phyloP scores from a whole-genome alignment of 768 basidiomycete species.

The Amyloporia xantha region DNA sequence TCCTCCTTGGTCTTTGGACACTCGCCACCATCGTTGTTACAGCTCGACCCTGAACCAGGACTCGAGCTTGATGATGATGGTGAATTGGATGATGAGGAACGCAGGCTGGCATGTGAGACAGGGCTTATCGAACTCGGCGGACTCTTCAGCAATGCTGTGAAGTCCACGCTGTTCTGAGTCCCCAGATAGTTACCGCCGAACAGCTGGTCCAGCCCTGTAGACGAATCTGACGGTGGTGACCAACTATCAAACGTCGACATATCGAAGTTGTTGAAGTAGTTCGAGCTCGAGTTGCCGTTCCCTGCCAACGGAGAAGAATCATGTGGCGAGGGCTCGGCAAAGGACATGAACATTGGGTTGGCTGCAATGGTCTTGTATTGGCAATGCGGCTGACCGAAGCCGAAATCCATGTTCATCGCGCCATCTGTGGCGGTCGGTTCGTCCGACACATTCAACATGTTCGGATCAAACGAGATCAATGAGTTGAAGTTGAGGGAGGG shows the following conservation, averaged over 20 bases:
- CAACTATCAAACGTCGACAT: conserved; percentile 15
- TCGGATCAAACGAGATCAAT: conserved; percentile 63
- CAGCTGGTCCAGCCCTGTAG: conserved; percentile 37
- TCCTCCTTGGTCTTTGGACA: conserved; percentile 56
- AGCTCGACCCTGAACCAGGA: conserved; percentile 5
- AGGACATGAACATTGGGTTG: conserved; percentile 84
- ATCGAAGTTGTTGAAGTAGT: not conserved
- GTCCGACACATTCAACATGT: conserved; percentile 57
- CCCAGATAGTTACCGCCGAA: conserved; percentile 36
- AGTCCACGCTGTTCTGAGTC: conserved; percentile 26
- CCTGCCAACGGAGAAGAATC: conserved; percentile 11
- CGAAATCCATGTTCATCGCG: conserved; percentile 54
- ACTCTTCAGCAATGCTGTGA: conserved; percentile 28
- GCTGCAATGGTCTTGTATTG: conserved; percentile 76
- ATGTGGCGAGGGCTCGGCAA: conserved; percentile 38
- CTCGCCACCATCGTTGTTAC: conserved; percentile 11
- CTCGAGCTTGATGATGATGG: conserved; percentile 21
- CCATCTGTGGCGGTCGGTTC: conserved; percentile 52
- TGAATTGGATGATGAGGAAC: conserved; percentile 11
- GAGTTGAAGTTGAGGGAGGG: conserved; percentile 41
- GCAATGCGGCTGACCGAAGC: conserved; percentile 42
- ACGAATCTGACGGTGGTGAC: conserved; percentile 16
- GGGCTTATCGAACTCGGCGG: conserved; percentile 41
- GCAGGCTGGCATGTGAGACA: conserved; percentile 39
- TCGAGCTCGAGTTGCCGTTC: conserved; percentile 12